Evolutionary conservation across 2,329 filamentous ascomycete species (phyloP), one percentile per base, ranked within the genome.

Genomic region (Lizonia empirigonia): DNA sequence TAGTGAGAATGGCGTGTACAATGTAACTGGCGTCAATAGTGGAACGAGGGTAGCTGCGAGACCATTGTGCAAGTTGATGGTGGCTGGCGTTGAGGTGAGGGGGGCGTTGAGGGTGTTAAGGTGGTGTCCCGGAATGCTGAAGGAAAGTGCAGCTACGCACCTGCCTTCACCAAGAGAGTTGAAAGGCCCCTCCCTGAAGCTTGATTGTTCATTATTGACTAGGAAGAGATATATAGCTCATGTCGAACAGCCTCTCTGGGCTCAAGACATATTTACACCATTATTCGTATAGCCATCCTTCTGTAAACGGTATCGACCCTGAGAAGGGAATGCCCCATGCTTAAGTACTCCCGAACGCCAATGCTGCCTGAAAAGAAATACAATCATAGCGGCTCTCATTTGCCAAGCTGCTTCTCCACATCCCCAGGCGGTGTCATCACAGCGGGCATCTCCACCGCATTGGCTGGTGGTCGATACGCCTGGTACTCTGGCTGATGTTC

Each of bases 381-480:
- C 6, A 3, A 10, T 10, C 7, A n/a, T 16, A 30, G 23, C 16
- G 12, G 23, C 16, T 5, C 27, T 39, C 36, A 44, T 29, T 40
- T 44, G 13, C 35, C 37, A 24, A 60, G 16, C 40, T 59, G 58
- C 44, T 63, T 59, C 50, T 68, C 61, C 22, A 58, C 27, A 23
- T 64, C 60, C 33, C 62, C 58, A 1, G 62, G 63, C n/a, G 63
- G 64, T 8, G 63, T 64, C 39, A 37, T 55, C 7, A 60, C 38
- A 3, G 60, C 49, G 8, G 51, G 53, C 58, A 63, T 39, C 44
- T 64, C 63, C 8, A 58, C 56, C 5, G 45, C 51, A 18, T 32
- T 55, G 32, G 12, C 37, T 7, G 64, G 64, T 27, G 67, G 68
- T 23, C 62, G 56, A 29, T 71, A 70, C 9, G 67, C 55, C 12